Evolutionary conservation across 164 flowering plant species (phyloP), one percentile per base, ranked within the genome.

Genomic region (Piper betle): DNA sequence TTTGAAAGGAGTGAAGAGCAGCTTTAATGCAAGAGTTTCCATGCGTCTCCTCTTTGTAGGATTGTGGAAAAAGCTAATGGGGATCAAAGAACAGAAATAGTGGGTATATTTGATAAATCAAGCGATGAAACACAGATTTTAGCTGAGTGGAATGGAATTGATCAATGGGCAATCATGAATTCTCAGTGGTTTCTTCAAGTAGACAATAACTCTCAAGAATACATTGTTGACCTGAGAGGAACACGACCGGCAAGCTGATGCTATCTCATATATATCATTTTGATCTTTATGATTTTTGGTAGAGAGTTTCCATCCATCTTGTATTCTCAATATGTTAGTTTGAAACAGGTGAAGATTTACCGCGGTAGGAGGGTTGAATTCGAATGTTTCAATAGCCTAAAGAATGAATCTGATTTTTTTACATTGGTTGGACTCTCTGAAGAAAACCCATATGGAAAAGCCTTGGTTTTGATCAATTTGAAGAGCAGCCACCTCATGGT

Each of bases 401-500:
- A 72, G 68, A 64, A 18, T 53, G 93, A 83, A 53, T 60, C 58
- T 2, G 80, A 86, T 68, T 86, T 85, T 67, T 64, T 87, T 58
- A 87, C 98, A 54, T 84, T 78, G 3, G 85, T 84, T 41, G 87
- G 79, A 68, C 86, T 87, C 70, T 84, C 96, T 56, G 57, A 75
- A n/a, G 82, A 81, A 62, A 18, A 79, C 63, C 98, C 96, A 53
- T 87, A 87, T 71, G 98, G 96, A 9, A 79, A 74, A 67, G 88
- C 96, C n/a, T 60, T 84, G 56, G 96, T 88, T 66, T 70, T 89
- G 74, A 59, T 87, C 12, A 76, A 89, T 80, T 62, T 83, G 68
- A 87, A 85, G 77, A 75, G 78, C 60, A 88, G 89, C 61, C 52
- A 67, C 67, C 60, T 84, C 66, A 75, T 69, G 85, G 98, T 92